Evolutionary conservation across 1,284 basidiomycete species (phyloP).

Genomic region (Sanghuangporus baumii): DNA sequence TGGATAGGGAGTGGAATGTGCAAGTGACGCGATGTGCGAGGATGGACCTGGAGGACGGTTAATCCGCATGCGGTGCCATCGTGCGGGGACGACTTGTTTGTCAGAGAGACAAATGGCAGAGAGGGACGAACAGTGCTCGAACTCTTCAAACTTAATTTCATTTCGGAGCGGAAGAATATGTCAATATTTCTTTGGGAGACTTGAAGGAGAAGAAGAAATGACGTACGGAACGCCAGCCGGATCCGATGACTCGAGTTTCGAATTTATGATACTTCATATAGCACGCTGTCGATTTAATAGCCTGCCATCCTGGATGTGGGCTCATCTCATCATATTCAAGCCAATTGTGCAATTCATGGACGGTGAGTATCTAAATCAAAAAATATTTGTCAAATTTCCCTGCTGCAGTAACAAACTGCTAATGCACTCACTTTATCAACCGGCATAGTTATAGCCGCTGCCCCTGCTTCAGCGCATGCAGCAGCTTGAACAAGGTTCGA

Average conservation of each 20-base stretch:
- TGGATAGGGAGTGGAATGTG: background rate
- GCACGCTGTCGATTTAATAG: conserved; percentile 42
- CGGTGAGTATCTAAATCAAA: conserved; percentile 33
- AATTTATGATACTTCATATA: conserved; percentile 40
- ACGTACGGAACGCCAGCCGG: conserved; percentile 26
- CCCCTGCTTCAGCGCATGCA: conserved; percentile 46
- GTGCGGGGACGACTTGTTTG: background rate
- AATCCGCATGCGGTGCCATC: conserved; percentile 6
- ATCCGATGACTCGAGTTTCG: conserved; percentile 37
- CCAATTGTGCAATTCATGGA: conserved; percentile 33
- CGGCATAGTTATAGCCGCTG: conserved; percentile 42
- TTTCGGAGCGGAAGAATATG: background rate
- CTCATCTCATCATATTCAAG: conserved; percentile 21
- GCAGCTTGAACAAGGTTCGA: conserved; percentile 47
- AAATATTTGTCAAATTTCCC: background rate
- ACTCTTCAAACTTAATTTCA: conserved; percentile 1
- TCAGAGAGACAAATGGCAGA: conserved; percentile 2
- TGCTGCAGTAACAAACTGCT: background rate
- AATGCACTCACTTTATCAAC: conserved; percentile 35
- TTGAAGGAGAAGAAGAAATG: background rate
- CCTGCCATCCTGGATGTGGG: conserved; percentile 38
- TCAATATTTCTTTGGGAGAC: background rate
- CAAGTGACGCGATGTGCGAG: background rate
- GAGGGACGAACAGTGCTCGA: conserved; percentile 4
- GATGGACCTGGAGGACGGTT: conserved; percentile 4